Evolutionary conservation across 768 basidiomycete genomes (phyloP).

Genomic region (Lentinula boryana): DNA sequence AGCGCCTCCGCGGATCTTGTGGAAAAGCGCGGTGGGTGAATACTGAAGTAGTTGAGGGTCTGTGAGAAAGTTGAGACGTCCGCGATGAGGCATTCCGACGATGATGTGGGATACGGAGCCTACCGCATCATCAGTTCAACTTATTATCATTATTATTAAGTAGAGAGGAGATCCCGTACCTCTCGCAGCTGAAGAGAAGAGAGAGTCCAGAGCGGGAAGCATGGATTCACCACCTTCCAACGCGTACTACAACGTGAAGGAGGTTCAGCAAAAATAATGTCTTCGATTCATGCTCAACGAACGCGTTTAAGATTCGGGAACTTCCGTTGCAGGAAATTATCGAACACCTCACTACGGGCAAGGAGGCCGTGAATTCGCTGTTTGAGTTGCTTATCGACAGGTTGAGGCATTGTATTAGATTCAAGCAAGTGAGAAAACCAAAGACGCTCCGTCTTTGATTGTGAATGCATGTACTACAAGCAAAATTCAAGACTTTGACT

Average conservation of each 20-base stretch:
- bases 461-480: slow-evolving; percentile 73
- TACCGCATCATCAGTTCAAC: slow-evolving; percentile 6
- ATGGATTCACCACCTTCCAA: slow-evolving; percentile 93
- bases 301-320: slow-evolving; percentile 83
- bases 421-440: slow-evolving; percentile 91
- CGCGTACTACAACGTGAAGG: slow-evolving; percentile 41
- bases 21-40: slow-evolving; percentile 65
- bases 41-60: slow-evolving; percentile 55
- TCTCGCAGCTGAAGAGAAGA: slow-evolving; percentile 36
- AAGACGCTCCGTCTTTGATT: slow-evolving; percentile 75
- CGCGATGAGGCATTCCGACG: slow-evolving; percentile 84
- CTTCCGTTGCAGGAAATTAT: slow-evolving; percentile 79
- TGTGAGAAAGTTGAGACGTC: slow-evolving; percentile 80
- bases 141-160: too few species aligned
- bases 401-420: slow-evolving; percentile 38
- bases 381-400: slow-evolving; percentile 32
- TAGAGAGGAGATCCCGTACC: too few species aligned
- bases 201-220: slow-evolving; percentile 77
- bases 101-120: slow-evolving; percentile 69
- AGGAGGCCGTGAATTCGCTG: slow-evolving; percentile 63
- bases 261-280: neutral
- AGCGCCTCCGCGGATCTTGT: slow-evolving; percentile 79
- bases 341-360: slow-evolving; percentile 73
- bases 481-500: neutral
- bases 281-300: slow-evolving; percentile 10